Evolutionary conservation across 805 yeast genomes (phyloP).

Genomic region (Kodamaea laetipori): DNA sequence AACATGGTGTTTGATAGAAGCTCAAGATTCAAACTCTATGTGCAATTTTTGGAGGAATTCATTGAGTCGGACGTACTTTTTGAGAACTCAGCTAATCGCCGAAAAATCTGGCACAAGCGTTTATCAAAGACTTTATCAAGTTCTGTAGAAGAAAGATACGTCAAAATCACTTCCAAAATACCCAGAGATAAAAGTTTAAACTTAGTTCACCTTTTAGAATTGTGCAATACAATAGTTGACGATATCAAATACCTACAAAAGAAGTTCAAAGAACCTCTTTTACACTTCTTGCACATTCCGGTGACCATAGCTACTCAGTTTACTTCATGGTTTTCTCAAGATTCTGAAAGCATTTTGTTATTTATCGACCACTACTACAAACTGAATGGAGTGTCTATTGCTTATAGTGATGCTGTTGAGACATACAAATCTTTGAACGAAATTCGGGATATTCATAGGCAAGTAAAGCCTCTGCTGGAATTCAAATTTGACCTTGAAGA

Average conservation of each 20-base stretch:
- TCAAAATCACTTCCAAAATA: conserved; percentile 42
- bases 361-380: conserved; percentile 46
- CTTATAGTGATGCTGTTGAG: conserved; percentile 58
- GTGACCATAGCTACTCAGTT: conserved; percentile 49
- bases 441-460: conserved; percentile 51
- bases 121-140: conserved; percentile 35
- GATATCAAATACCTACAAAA: conserved; percentile 58
- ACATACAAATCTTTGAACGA: conserved; percentile 55
- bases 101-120: conserved; percentile 47
- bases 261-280: conserved; percentile 57
- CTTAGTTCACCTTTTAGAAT: conserved; percentile 54
- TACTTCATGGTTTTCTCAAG: conserved; percentile 53
- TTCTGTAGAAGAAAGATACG: conserved; percentile 39
- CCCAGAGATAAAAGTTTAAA: conserved; percentile 59
- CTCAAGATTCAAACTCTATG: conserved; percentile 60
- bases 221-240: conserved; percentile 54
- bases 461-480: conserved; percentile 37
- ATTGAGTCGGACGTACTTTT: conserved; percentile 51
- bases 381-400: conserved; percentile 33
- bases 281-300: conserved; percentile 58
- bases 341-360: conserved; percentile 50
- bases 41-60: conserved; percentile 52
- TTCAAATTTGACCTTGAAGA: conserved; percentile 59
- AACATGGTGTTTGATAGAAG: conserved; percentile 41
- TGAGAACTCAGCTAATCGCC: conserved; percentile 31